phyloP scores from a whole-genome alignment of 2,329 filamentous ascomycete species.

The Davidsoniella australis region DNA sequence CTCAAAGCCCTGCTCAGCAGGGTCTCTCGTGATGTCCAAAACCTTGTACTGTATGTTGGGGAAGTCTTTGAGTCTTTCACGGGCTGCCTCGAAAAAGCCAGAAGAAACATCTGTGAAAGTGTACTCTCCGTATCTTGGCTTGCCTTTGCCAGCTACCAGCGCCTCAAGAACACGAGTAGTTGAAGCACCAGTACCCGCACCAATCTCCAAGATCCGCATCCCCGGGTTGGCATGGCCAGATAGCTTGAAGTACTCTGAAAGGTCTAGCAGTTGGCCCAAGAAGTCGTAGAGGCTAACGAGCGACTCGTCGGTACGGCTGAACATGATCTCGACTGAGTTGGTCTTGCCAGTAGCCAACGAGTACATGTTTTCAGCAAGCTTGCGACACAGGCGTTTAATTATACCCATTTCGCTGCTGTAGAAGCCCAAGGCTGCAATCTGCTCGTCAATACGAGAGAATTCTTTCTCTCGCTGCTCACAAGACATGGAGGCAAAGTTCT shows the following conservation, averaged over 20 bases:
- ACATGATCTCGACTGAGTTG: constrained; percentile 2
- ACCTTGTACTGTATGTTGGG: constrained; percentile 16
- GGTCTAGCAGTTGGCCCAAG: background rate
- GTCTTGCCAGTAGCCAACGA: background rate
- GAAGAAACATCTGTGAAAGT: constrained; percentile 25
- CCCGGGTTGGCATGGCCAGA: constrained; percentile 17
- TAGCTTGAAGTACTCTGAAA: constrained; percentile 1
- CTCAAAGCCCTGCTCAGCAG: constrained; percentile 13
- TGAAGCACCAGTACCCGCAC: constrained; percentile 22
- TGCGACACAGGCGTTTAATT: background rate
- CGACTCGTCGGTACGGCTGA: background rate
- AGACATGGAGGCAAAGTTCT: too few relatives aligned
- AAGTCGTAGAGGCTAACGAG: background rate
- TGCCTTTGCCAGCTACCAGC: constrained; percentile 13
- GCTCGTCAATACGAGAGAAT: background rate
- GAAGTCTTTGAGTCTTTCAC: constrained; percentile 10
- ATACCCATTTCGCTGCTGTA: background rate
- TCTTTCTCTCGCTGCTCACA: background rate
- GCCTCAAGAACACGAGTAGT: constrained; percentile 18
- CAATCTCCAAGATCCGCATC: constrained; percentile 24
- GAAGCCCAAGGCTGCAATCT: background rate
- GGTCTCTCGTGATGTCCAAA: constrained; percentile 14
- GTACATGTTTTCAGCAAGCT: background rate
- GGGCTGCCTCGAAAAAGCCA: constrained; percentile 19
- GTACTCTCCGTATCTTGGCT: constrained; percentile 18